phyloP scores from a whole-genome alignment of 2,329 filamentous ascomycete species.

The Cytospora mali region DNA sequence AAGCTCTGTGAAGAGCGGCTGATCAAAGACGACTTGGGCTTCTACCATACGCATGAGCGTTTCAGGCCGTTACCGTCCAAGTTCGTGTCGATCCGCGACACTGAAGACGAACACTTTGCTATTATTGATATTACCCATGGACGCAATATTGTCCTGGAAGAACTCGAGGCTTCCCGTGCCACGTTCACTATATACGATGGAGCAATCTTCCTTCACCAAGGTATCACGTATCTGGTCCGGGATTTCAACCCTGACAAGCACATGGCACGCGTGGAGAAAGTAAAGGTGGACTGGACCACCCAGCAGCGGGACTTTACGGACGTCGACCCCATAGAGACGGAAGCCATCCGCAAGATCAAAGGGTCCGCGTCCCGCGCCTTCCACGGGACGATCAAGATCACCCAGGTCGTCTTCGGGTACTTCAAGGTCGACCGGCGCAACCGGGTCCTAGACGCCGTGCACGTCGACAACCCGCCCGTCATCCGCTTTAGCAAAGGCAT shows the following conservation, averaged over 20 bases:
- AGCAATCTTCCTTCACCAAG: constrained; percentile 95
- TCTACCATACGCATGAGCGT: constrained; percentile 86
- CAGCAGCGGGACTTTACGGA: constrained; percentile 92
- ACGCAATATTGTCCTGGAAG: constrained; percentile 84
- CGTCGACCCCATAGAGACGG: constrained; percentile 89
- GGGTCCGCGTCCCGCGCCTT: constrained; percentile 71
- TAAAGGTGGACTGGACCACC: constrained; percentile 94
- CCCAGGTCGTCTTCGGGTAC: constrained; percentile 90
- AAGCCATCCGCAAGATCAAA: constrained; percentile 75
- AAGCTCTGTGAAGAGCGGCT: constrained; percentile 76
- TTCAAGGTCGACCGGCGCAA: constrained; percentile 92
- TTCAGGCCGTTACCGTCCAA: constrained; percentile 85
- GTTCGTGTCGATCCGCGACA: constrained; percentile 86
- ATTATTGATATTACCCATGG: constrained; percentile 86
- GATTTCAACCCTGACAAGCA: constrained; percentile 81
- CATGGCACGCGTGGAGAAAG: constrained; percentile 84
- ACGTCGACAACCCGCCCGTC: constrained; percentile 92
- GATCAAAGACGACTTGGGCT: constrained; percentile 72
- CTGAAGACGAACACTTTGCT: constrained; percentile 87
- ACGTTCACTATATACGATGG: constrained; percentile 97
- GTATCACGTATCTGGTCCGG: constrained; percentile 87
- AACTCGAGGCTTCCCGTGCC: constrained; percentile 93
- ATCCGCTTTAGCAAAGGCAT: constrained; percentile 83
- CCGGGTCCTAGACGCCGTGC: constrained; percentile 85
- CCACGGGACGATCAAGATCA: constrained; percentile 83